Evolutionary conservation across 139 green algal genomes (phyloP).

Genomic region (Dunaliella primolecta): DNA sequence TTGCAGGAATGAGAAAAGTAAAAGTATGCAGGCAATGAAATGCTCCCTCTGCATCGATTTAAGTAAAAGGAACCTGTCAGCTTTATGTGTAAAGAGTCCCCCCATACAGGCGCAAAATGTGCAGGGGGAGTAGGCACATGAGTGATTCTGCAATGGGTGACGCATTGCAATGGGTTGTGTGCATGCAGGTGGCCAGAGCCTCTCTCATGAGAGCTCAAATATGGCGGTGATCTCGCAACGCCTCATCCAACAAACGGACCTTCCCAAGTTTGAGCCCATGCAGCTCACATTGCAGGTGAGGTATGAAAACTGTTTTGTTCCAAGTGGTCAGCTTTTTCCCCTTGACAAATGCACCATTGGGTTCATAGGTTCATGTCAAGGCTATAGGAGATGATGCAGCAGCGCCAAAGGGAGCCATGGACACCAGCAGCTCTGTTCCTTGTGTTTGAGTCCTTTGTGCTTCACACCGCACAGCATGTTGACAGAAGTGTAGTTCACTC

Average conservation of each 20-base stretch:
- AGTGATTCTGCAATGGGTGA: not conserved
- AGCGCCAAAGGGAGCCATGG: no score
- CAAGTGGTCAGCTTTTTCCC: not conserved
- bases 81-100: no score
- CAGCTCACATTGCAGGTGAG: constrained; percentile 45
- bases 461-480: no score
- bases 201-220: constrained; percentile 37
- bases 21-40: no score
- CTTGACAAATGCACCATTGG: not conserved
- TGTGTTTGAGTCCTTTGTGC: no score
- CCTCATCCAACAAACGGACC: constrained; percentile 35
- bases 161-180: not conserved
- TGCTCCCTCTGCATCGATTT: no score
- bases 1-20: not conserved
- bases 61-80: no score
- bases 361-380: not conserved
- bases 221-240: constrained; percentile 33
- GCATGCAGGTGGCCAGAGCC: constrained; percentile 13
- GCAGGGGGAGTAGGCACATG: no score
- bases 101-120: no score
- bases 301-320: not conserved
- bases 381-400: not conserved
- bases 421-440: no score
- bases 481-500: no score
- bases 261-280: constrained; percentile 64